Percentiles rank a stretch among this genome's conserved stretches.
These are phyloP conservation scores for Annulohypoxylon maeteangense DNA, from an alignment of 495 filamentous ascomycete genomes.

Conservation along the genomic window DNA sequence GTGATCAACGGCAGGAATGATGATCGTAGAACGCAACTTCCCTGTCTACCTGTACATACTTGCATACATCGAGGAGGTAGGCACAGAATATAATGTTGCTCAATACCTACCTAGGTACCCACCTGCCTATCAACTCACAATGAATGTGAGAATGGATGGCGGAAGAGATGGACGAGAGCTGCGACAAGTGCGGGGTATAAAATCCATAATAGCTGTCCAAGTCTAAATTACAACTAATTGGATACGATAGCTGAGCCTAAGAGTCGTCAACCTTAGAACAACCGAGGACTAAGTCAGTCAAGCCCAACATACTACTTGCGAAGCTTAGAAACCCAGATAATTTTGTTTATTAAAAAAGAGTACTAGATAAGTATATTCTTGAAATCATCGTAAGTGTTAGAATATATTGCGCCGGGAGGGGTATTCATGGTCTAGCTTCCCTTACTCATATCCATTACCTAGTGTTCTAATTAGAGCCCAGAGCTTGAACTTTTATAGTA, in stretches of 20 bases:
- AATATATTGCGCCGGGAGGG: background rate
- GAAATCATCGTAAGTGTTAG: no score
- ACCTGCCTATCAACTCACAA: constrained; percentile 1
- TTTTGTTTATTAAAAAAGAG: no score
- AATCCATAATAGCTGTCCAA: background rate
- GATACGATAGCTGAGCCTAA: no score
- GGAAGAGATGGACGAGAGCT: constrained; percentile 6
- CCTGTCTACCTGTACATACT: constrained; percentile 3
- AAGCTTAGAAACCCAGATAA: no score
- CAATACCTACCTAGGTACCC: constrained; percentile 10
- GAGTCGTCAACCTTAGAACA: no score
- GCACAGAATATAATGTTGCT: background rate
- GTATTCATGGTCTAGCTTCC: background rate
- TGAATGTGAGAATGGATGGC: background rate
- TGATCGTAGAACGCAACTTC: constrained; percentile 7
- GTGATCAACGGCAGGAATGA: constrained; percentile 25
- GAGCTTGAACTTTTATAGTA: background rate
- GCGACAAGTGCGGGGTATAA: constrained; percentile 24
- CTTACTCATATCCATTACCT: no score
- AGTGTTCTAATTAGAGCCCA: background rate
- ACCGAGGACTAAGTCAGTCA: no score
- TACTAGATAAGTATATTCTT: no score
- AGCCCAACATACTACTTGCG: no score
- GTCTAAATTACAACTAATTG: no score
- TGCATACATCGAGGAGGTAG: background rate